phyloP scores from a whole-genome alignment of 2,329 filamentous ascomycete genomes.

The Diaporthe sp. region DNA sequence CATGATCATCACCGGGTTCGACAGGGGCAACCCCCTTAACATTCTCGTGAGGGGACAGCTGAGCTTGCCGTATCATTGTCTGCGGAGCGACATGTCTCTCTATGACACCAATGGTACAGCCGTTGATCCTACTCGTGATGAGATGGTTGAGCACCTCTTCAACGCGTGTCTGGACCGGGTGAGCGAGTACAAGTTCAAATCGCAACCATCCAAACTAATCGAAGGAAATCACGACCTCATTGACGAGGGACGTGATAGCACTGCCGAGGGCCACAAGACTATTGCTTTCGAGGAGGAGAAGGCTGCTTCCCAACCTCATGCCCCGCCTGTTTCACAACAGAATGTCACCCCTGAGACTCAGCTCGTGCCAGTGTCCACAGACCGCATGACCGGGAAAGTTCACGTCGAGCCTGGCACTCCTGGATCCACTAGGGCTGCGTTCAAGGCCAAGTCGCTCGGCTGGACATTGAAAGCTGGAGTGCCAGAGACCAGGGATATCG shows the following conservation, averaged over 20 bases:
- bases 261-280: conserved; percentile 76
- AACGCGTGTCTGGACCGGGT: conserved; percentile 95
- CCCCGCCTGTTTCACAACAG: conserved; percentile 66
- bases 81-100: conserved; percentile 85
- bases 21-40: conserved; percentile 94
- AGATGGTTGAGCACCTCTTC: conserved; percentile 90
- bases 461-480: conserved; percentile 81
- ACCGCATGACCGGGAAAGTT: conserved; percentile 79
- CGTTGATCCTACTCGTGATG: conserved; percentile 84
- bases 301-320: conserved; percentile 71
- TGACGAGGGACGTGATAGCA: conserved; percentile 84
- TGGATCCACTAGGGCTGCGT: conserved; percentile 79
- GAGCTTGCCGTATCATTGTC: conserved; percentile 84
- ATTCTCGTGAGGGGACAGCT: conserved; percentile 92
- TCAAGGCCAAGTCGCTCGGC: conserved; percentile 84
- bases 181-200: conserved; percentile 89
- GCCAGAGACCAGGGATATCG: conserved; percentile 74
- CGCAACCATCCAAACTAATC: conserved; percentile 76
- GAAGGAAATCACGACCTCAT: conserved; percentile 88
- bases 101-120: conserved; percentile 86
- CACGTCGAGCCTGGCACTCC: conserved; percentile 79
- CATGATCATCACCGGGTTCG: conserved; percentile 98
- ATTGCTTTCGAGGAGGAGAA: conserved; percentile 82
- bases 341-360: conserved; percentile 67
- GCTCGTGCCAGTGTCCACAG: conserved; percentile 74